Evolutionary conservation across 2,329 filamentous ascomycete species (phyloP).

Genomic region (Camillea tinctor): DNA sequence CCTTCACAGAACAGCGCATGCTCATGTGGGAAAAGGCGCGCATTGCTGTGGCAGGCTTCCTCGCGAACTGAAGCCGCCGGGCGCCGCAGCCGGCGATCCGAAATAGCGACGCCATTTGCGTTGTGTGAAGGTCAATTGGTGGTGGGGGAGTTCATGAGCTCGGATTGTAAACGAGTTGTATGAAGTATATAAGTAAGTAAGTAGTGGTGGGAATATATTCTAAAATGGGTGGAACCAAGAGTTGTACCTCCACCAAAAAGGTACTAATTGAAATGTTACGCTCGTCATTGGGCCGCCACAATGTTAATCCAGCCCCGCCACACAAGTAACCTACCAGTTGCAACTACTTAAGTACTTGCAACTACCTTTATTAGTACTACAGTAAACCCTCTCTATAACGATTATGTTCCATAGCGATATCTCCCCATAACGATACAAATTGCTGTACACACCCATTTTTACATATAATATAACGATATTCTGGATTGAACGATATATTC

Average conservation of each 20-base stretch:
- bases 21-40: slow-evolving; percentile 66
- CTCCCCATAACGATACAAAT: no score
- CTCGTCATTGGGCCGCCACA: slow-evolving; percentile 29
- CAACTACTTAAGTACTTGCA: no score
- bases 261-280: slow-evolving; percentile 24
- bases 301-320: slow-evolving; percentile 20
- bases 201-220: no score
- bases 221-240: no score
- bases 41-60: slow-evolving; percentile 18
- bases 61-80: slow-evolving; percentile 54
- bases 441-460: no score
- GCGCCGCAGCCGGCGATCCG: slow-evolving; percentile 71
- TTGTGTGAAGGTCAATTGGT: slow-evolving; percentile 31
- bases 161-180: slow-evolving; percentile 11
- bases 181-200: no score
- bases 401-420: no score
- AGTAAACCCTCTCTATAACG: no score
- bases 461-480: no score
- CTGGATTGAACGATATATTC: no score
- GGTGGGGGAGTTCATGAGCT: slow-evolving; percentile 18
- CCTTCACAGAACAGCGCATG: slow-evolving; percentile 62
- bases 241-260: no score
- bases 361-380: not conserved
- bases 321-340: not conserved
- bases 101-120: slow-evolving; percentile 68